These are phyloP conservation scores for Fusarium transvaalense DNA, from an alignment of 2,329 filamentous ascomycete genomes.

Conservation along the genomic window DNA sequence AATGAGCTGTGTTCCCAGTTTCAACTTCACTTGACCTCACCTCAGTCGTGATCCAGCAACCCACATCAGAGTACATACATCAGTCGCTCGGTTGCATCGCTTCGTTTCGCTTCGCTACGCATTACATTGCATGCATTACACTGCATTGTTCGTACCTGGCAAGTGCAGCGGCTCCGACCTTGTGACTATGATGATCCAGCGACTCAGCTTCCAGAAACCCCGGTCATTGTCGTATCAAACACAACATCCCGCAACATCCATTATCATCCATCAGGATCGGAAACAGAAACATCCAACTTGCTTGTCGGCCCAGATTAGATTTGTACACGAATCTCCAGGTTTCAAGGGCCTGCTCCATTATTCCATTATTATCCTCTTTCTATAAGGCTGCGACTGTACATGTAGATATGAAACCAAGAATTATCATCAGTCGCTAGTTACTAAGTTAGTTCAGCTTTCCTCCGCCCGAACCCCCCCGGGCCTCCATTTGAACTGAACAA, in stretches of 20 bases:
- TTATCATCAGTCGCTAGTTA: background rate
- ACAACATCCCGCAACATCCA: background rate
- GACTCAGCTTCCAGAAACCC: conserved; percentile 25
- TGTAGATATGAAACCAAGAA: conserved; percentile 24
- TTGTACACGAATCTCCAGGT: conserved; percentile 34
- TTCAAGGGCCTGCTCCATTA: conserved; percentile 32
- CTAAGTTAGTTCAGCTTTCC: background rate
- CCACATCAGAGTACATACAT: background rate
- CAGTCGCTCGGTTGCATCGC: conserved; percentile 27
- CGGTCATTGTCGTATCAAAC: conserved; percentile 24
- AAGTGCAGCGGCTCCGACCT: conserved; percentile 37
- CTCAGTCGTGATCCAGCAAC: background rate
- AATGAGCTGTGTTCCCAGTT: conserved; percentile 28
- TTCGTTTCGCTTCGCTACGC: background rate
- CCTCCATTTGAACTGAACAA: background rate
- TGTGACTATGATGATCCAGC: conserved; percentile 30
- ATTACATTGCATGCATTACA: conserved; percentile 7
- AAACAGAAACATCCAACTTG: conserved; percentile 31
- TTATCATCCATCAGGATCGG: conserved; percentile 24
- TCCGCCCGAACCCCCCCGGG: background rate
- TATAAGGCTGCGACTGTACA: conserved; percentile 18
- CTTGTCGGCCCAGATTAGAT: conserved; percentile 11
- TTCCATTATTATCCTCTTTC: conserved; percentile 26
- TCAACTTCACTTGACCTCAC: background rate
- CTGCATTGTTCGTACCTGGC: conserved; percentile 39